Conservation (phyloP, 23 red algal genomes). For the Cyanidium caldarium region DNA sequence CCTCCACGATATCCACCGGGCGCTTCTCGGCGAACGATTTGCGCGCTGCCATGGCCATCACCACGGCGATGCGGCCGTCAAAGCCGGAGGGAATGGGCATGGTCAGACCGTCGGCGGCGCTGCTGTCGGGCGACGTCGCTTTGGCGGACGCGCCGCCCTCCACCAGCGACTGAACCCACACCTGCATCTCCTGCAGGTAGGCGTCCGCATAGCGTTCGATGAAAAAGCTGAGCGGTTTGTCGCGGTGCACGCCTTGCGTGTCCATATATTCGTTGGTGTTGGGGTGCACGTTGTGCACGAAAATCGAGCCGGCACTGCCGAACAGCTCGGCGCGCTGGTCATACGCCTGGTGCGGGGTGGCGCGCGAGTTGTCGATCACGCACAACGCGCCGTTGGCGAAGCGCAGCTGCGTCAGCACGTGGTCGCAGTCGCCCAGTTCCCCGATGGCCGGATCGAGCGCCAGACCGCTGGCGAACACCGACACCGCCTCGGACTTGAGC, state of each 20-base stretch:
- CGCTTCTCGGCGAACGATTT: slow-evolving; percentile 65
- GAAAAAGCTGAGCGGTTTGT: slow-evolving; percentile 82
- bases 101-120: not conserved
- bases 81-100: slow-evolving; percentile 17
- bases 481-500: slow-evolving; percentile 39
- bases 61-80: slow-evolving; percentile 71
- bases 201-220: slow-evolving; percentile 94
- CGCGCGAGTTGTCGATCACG: slow-evolving; percentile 61
- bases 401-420: slow-evolving; percentile 27
- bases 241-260: slow-evolving; percentile 13
- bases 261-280: slow-evolving; percentile 49
- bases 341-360: slow-evolving; percentile 48
- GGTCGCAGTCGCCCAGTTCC: slow-evolving; percentile 50
- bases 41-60: slow-evolving; percentile 59
- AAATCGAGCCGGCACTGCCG: slow-evolving; percentile 40
- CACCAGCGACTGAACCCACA: not conserved
- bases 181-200: slow-evolving; percentile 59
- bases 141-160: not conserved
- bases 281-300: slow-evolving; percentile 50
- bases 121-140: not conserved
- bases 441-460: slow-evolving; percentile 51
- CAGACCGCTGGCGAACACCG: slow-evolving; percentile 45
- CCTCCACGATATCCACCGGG: slow-evolving; percentile 41
- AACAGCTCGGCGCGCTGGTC: slow-evolving; percentile 82
- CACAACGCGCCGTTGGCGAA: slow-evolving; percentile 84